Evolutionary conservation across 225 moss, liverwort and hornwort genomes (phyloP), one percentile per base, ranked within the genome.

Genomic region (Anthoceros angustus): DNA sequence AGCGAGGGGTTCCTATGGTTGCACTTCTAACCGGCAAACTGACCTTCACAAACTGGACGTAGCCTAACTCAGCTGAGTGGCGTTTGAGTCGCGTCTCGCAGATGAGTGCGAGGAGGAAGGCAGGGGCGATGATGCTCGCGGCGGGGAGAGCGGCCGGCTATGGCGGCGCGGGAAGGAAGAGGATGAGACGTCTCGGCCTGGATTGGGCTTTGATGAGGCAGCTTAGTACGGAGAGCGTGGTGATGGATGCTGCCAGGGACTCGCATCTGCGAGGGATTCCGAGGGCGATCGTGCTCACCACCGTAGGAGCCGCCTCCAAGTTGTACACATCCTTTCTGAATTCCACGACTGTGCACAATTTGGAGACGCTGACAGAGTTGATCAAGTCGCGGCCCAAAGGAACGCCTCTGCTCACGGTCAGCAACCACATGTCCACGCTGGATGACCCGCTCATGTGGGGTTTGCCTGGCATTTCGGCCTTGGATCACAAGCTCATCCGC

Each of bases 381-480:
- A 91, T 95, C 75, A 82, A 82, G 68, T 86, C 85, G 39, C 85
- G 95, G 72, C 83, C 95, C 74, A 74, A 79, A 43, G 82, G 85
- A 70, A 91, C 82, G 32, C 85, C 95, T 69, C 88, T 95, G 70
- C 67, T 95, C 72, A 95, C 95, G 39, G 85, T 95, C 80, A 88
- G 83, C 83, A 95, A 95, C 76, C 95, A 95, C 74, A 84, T 95
- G 88, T 91, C 85, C 75, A 95, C 95, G 74, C 69, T 95, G 70
- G 95, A 95, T 74, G 95, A 95, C 82, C 95, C 95, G 68, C 62
- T 95, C 76, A 86, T 95, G 88, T 95, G 95, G 95, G 95, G 95
- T 12, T 74, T 95, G 26, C 82, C 72, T 64, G 91, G 91, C 67
- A 78, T 95, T 42, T 85, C 91, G 50, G 12, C 82, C 63, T 62